Base-by-base conservation (phyloP, 768 basidiomycete species). In the Trametes cinnabarina region DNA sequence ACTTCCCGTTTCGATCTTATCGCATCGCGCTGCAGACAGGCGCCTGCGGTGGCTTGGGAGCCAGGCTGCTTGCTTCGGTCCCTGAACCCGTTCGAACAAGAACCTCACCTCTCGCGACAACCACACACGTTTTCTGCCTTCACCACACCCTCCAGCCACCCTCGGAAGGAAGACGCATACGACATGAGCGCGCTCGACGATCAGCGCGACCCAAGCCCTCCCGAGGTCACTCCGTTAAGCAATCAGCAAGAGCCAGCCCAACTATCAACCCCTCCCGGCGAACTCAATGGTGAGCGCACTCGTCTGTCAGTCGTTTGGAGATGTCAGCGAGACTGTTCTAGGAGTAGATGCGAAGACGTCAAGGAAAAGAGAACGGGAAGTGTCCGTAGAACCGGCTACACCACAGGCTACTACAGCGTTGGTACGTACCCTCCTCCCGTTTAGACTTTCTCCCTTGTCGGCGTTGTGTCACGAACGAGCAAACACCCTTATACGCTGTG, bases 341-440 rank as follows among this genome's bases (percentile, higher is more conserved):
- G 54, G 59, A 8, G n/a, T 34, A 74, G 74, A 76, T 50, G 70
- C 77, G 63, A 83, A 76, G 60, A 69, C 76, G 44, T 83, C 87
- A 22, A 80, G 81, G 70, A 92, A 92, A 72, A 80, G 90, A 62
- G 88, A 90, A 71, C 77, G 90, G 34, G 89, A 91, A 71, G 82
- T 86, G 22, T 92, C 90, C 25, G 72, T 87, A 32, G 90, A 92
- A 70, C 88, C 89, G 57, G 66, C 70, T 4, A 75, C 75, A 20
- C 73, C 75, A 1, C 69, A 70, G 54, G 67, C 71, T 15, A 60
- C 67, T 41, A 64, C 66, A 32, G 30, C n/a, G 32, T 50, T 60
- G 52, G 73, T 73, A 75, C 69, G 57, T 76, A 30, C 52, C 39
- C 52, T 47, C 47, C 40, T 42, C 65, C 50, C 46, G 30, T 57